A percentile compares a stretch with the other conserved stretches of the same genome.
phyloP scores from a whole-genome alignment of 2,329 filamentous ascomycete species.

The Epicoccum sorghinum region DNA sequence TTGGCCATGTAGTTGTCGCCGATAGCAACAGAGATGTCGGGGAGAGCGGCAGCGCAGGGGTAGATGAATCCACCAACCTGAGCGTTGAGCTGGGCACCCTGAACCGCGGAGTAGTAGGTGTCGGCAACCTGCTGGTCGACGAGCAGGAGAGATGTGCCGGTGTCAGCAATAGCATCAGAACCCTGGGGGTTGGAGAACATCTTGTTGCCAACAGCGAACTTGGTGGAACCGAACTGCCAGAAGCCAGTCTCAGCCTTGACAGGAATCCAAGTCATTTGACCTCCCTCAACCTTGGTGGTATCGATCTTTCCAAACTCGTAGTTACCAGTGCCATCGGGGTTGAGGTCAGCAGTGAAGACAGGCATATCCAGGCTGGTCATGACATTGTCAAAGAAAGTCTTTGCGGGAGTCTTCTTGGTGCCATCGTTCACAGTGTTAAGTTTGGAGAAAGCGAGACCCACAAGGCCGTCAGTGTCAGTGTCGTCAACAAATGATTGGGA shows the following conservation, averaged over 20 bases:
- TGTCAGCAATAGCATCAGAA: constrained; percentile 55
- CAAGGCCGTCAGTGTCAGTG: constrained; percentile 68
- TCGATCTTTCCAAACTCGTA: constrained; percentile 80
- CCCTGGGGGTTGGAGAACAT: constrained; percentile 60
- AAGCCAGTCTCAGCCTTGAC: constrained; percentile 69
- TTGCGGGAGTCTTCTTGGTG: constrained; percentile 65
- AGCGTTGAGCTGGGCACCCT: constrained; percentile 45
- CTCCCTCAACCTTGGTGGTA: constrained; percentile 62
- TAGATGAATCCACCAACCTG: constrained; percentile 53
- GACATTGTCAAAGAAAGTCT: constrained; percentile 77
- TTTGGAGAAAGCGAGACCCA: constrained; percentile 70
- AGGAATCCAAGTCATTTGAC: constrained; percentile 65
- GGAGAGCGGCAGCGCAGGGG: constrained; percentile 50
- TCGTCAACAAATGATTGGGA: constrained; percentile 65
- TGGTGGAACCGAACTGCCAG: constrained; percentile 69
- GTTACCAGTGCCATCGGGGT: constrained; percentile 63
- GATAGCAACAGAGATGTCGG: constrained; percentile 60
- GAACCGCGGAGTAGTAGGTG: constrained; percentile 53
- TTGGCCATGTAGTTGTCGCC: constrained; percentile 64
- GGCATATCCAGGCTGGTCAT: constrained; percentile 65
- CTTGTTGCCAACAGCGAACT: constrained; percentile 63
- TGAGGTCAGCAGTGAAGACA: constrained; percentile 73
- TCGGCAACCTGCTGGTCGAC: constrained; percentile 60
- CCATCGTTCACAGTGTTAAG: constrained; percentile 62
- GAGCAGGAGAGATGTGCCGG: constrained; percentile 68